Evolutionary conservation across 495 filamentous ascomycete genomes (phyloP).

Genomic region (Lindgomyces ingoldianus): DNA sequence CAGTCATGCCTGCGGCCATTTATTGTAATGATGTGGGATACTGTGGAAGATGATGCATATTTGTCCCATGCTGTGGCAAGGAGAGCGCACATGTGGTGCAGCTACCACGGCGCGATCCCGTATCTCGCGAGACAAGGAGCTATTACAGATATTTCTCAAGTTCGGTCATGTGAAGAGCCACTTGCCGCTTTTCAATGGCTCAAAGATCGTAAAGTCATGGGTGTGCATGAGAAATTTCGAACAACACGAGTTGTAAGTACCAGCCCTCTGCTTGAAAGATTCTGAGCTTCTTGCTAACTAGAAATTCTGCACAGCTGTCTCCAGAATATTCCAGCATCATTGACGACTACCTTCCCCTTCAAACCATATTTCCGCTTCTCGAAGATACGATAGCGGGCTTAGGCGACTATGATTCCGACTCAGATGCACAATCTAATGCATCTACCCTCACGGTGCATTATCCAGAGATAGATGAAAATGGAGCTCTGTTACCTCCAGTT

Average conservation of each 20-base stretch:
- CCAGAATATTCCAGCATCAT: conserved; percentile 28
- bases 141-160: conserved; percentile 47
- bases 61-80: conserved; percentile 56
- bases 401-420: conserved; percentile 26
- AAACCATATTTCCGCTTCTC: conserved; percentile 28
- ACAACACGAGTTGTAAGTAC: conserved; percentile 46
- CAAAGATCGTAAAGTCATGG: conserved; percentile 56
- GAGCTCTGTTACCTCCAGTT: conserved; percentile 18
- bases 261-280: not conserved
- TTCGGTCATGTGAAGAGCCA: conserved; percentile 48
- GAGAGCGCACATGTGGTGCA: conserved; percentile 57
- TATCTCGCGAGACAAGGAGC: conserved; percentile 54
- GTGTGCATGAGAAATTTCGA: conserved; percentile 55
- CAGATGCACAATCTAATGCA: conserved; percentile 17
- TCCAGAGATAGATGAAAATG: conserved; percentile 37
- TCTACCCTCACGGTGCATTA: conserved; percentile 36
- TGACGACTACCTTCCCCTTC: conserved; percentile 29
- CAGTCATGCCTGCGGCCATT: conserved; percentile 44
- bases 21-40: conserved; percentile 54
- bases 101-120: conserved; percentile 57
- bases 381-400: conserved; percentile 24
- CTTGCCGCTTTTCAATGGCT: conserved; percentile 60
- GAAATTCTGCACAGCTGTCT: conserved; percentile 16
- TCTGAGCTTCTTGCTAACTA: not conserved
- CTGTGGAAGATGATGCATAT: conserved; percentile 51